Conservation (phyloP, 2,329 filamentous ascomycete species). For the Xylaria sp. region DNA sequence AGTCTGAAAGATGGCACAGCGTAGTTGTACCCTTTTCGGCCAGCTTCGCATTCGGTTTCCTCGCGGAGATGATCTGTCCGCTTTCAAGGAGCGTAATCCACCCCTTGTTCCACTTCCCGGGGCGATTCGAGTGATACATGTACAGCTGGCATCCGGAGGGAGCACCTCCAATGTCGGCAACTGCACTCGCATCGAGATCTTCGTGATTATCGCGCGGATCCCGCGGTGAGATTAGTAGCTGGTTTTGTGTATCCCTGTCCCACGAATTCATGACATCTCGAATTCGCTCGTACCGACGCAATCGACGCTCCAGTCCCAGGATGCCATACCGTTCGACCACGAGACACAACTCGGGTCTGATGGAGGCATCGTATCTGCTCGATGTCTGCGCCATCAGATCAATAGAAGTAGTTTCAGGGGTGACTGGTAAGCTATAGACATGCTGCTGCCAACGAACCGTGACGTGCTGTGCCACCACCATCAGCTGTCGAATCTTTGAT, state of each 20-base stretch:
- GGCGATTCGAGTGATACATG: slow-evolving; percentile 74
- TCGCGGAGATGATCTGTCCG: slow-evolving; percentile 67
- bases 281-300: slow-evolving; percentile 81
- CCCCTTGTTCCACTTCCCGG: slow-evolving; percentile 84
- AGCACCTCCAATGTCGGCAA: slow-evolving; percentile 51
- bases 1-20: slow-evolving; percentile 83
- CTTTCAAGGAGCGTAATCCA: slow-evolving; percentile 68
- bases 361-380: slow-evolving; percentile 46
- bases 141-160: slow-evolving; percentile 64
- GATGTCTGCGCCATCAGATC: slow-evolving; percentile 68
- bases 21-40: slow-evolving; percentile 61
- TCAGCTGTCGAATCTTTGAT: slow-evolving; percentile 26
- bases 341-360: slow-evolving; percentile 62
- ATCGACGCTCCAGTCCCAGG: slow-evolving; percentile 72
- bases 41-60: slow-evolving; percentile 57
- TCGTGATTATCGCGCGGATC: slow-evolving; percentile 49
- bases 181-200: slow-evolving; percentile 61
- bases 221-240: slow-evolving; percentile 60
- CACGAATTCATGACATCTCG: slow-evolving; percentile 89
- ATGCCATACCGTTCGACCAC: slow-evolving; percentile 70
- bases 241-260: slow-evolving; percentile 75
- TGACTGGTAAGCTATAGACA: slow-evolving; percentile 66
- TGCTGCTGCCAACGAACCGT: slow-evolving; percentile 66
- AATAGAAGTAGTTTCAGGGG: slow-evolving; percentile 64
- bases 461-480: slow-evolving; percentile 49